Evolutionary conservation across 2,329 filamentous ascomycete genomes (phyloP), one percentile per base, ranked within the genome.

Genomic region (Pyricularia pennisetigena): DNA sequence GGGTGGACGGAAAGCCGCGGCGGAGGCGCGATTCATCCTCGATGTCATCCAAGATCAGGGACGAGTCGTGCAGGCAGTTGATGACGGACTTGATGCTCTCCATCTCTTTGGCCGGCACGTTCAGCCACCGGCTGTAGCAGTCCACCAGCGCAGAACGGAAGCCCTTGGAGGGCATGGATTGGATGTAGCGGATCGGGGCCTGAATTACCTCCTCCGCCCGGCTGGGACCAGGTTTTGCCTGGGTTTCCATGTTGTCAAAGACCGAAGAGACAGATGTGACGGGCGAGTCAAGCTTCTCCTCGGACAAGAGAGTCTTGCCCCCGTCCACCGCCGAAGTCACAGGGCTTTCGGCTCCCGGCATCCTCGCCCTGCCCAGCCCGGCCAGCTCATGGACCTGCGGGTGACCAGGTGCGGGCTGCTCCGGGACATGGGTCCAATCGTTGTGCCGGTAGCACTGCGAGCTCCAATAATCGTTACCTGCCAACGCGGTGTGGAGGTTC

Each of bases 21-120:
- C 79, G 73, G 0, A 78, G 69, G 2, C 69, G 32, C 0, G 79
- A 79, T 1, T 70, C 67, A 66, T 81, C 79, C 70, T 81, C 71
- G 16, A 81, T 73, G 70, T 81, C 79, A 66, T 80, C 79, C 4
- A 81, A 70, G 77, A 69, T 79, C 10, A 78, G 69, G 0, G 78
- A 78, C 1, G 74, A 69, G 16, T 72, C 75, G 66, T 79, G 76
- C 4, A 79, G 71, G 7, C 72, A 65, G 29, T 69, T 66, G 6
- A 76, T 68, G 4, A 77, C 71, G 2, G 66, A 64, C 65, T 73
- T 74, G 57, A 79, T 75, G 1, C 66, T 68, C 2, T 67, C 30
- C 2, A 74, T 26, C 0, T 68, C 30, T 5, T 70, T 30, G 7
- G 66, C 59, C 8, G 75, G 72, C 2, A 77, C 72, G 4, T 73